Base-by-base conservation (phyloP, 306 rosid species). In the Vigna nakashimae region DNA sequence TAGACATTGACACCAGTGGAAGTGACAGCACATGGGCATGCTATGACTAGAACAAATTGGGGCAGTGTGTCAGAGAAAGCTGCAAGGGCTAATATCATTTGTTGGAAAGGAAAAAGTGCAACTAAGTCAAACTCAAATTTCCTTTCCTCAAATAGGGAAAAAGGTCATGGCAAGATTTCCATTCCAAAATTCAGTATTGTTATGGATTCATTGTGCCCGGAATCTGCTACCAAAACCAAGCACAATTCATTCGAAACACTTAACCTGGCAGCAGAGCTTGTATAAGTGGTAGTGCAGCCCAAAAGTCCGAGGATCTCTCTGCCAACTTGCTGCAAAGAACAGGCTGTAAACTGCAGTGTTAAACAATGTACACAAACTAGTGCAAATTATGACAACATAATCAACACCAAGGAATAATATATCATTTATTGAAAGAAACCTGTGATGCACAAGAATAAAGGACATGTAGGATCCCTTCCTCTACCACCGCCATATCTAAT, bases 231-330 rank as follows among this genome's bases (percentile, higher is more conserved):
- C 11, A 56, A 64, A 24, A 52, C 69, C 63, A 72, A 74, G 20
- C 34, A 9, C 30, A 43, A 40, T 50, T 43, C 51, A 73, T 59
- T 55, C 62, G 53, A 50, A 73, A 81, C 68, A 84, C 85, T 75
- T 78, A 84, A 93, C 98, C 98, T 90, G 98, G 97, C 17, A 94
- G 91, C 80, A 91, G 74, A 75, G 98, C 90, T 86, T 94, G 98
- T 58, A 94, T 83, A 78, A 94, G 93, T 7, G 98, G 97, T 73
- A 94, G 78, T 12, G 84, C 91, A 73, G 86, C 85, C 96, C 94
- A 90, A 75, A 94, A 87, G 79, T 91, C 90, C 5, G 91, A 92
- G 80, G 87, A 76, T 80, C 88, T 86, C 88, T 80, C 94, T 22
- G 97, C 93, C 87, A 94, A 80, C 90, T 90, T 90, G 83, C 90